These are phyloP conservation scores for Leccinum uliginosum DNA, from an alignment of 768 basidiomycete genomes.

Conservation along the genomic window DNA sequence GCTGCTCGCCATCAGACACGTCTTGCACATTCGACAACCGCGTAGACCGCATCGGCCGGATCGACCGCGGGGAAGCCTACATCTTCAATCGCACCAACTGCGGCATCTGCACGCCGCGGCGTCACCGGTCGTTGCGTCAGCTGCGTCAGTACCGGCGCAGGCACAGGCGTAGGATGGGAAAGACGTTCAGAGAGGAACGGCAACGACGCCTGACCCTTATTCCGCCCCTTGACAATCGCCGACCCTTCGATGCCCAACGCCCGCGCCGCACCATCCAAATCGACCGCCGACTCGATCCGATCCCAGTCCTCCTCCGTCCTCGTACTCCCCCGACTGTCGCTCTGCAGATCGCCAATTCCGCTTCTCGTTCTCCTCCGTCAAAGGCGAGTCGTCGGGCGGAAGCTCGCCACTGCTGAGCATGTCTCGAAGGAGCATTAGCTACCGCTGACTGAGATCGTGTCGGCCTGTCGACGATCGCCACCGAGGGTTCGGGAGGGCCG, in stretches of 20 bases:
- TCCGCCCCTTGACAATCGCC: constrained; percentile 38
- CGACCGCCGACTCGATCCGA: constrained; percentile 63
- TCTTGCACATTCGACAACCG: constrained; percentile 73
- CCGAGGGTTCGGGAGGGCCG: constrained; percentile 32
- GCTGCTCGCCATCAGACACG: constrained; percentile 32
- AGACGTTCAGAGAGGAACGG: constrained; percentile 40
- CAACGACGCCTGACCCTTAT: constrained; percentile 29
- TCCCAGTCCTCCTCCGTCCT: constrained; percentile 67
- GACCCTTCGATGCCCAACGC: constrained; percentile 32
- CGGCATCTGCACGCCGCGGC: constrained; percentile 45
- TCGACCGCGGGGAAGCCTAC: constrained; percentile 28
- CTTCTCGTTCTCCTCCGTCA: constrained; percentile 44
- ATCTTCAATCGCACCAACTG: constrained; percentile 42
- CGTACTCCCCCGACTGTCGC: constrained; percentile 28
- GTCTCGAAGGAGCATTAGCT: constrained; percentile 71
- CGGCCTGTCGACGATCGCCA: constrained; percentile 83
- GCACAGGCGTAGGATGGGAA: background rate
- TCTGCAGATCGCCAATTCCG: constrained; percentile 56
- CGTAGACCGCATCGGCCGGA: constrained; percentile 40
- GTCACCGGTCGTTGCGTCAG: constrained; percentile 33
- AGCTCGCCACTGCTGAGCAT: constrained; percentile 60
- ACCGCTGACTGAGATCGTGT: constrained; percentile 79
- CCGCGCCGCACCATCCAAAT: constrained; percentile 44
- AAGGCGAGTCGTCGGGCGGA: constrained; percentile 19
- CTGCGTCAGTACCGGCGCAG: background rate